Percentiles rank a stretch among this genome's conserved stretches.
Evolutionary conservation across 176 grass and related monocot species (phyloP).

Genomic region (Oryza coarctata): DNA sequence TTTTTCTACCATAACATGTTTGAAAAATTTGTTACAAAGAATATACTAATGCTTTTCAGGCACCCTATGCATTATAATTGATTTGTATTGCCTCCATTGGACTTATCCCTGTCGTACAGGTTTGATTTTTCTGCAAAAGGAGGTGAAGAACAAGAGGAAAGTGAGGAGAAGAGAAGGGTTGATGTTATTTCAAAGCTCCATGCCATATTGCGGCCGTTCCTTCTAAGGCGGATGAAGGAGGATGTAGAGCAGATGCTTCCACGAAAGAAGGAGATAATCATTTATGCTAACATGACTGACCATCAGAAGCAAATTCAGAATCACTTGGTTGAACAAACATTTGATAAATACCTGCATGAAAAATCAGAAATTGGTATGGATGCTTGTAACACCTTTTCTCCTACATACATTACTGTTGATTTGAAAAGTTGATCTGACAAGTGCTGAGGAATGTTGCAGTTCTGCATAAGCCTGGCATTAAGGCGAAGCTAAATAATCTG

Average conservation of each 20-base stretch:
- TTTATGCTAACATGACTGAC: slow-evolving; percentile 94
- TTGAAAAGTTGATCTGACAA: slow-evolving; percentile 11
- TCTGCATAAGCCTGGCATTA: slow-evolving; percentile 56
- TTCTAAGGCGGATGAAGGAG: slow-evolving; percentile 92
- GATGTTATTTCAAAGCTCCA: slow-evolving; percentile 88
- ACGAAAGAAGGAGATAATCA: slow-evolving; percentile 92
- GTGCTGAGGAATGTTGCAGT: slow-evolving; percentile 40
- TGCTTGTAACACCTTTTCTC: not conserved
- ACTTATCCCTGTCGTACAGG: slow-evolving; percentile 45
- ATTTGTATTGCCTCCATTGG: not conserved
- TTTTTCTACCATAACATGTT: not conserved
- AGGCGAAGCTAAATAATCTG: slow-evolving; percentile 80
- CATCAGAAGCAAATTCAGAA: slow-evolving; percentile 87
- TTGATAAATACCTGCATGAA: slow-evolving; percentile 68
- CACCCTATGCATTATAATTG: not conserved
- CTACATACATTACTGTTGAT: not conserved
- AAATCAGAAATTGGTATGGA: slow-evolving; percentile 56
- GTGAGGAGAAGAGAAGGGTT: slow-evolving; percentile 77
- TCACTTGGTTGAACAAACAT: slow-evolving; percentile 79
- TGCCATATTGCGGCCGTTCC: slow-evolving; percentile 90
- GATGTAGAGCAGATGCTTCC: slow-evolving; percentile 93
- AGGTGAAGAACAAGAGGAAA: slow-evolving; percentile 64
- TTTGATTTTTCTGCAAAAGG: slow-evolving; percentile 80
- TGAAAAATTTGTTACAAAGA: not conserved
- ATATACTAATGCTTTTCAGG: not conserved